Conservation (phyloP, 2,329 filamentous ascomycete species). For the Seiridium unicorne region DNA sequence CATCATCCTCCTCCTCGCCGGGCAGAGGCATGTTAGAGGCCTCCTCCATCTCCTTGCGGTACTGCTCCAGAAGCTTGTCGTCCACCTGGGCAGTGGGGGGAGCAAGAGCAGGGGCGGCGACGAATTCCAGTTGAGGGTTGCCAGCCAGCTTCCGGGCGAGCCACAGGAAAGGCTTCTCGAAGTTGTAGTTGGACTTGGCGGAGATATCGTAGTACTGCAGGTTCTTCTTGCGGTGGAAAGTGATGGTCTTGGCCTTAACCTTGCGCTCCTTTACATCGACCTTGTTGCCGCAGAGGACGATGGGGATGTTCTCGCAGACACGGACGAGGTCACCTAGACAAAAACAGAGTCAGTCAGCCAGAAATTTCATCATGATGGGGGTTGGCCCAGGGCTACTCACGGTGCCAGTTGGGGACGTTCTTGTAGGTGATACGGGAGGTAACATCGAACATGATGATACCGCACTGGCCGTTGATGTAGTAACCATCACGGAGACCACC, state of each 20-base stretch:
- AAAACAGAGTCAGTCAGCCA: slow-evolving; percentile 12
- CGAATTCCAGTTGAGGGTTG: slow-evolving; percentile 89
- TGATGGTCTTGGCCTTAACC: slow-evolving; percentile 99
- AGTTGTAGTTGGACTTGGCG: slow-evolving; percentile 99
- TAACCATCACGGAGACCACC: slow-evolving; percentile 98
- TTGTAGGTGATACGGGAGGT: slow-evolving; percentile 99
- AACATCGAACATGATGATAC: slow-evolving; percentile 99
- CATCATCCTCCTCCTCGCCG: slow-evolving; percentile 84
- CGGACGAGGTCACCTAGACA: slow-evolving; percentile 86
- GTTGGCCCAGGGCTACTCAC: slow-evolving; percentile 56
- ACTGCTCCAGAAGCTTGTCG: slow-evolving; percentile 74
- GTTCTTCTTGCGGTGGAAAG: slow-evolving; percentile 99
- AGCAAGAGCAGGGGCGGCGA: slow-evolving; percentile 90
- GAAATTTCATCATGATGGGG: slow-evolving; percentile 3
- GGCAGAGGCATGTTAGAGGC: slow-evolving; percentile 84
- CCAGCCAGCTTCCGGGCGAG: slow-evolving; percentile 97
- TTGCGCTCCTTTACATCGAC: slow-evolving; percentile 99
- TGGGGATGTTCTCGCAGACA: slow-evolving; percentile 98
- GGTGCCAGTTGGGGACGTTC: slow-evolving; percentile 99
- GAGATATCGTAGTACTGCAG: slow-evolving; percentile 99
- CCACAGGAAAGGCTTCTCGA: slow-evolving; percentile 99
- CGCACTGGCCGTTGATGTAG: slow-evolving; percentile 99
- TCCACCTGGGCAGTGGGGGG: slow-evolving; percentile 92
- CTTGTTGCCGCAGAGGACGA: slow-evolving; percentile 98
- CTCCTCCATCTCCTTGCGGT: slow-evolving; percentile 83